phyloP scores from a whole-genome alignment of 2,329 filamentous ascomycete species.

The Claviceps pusilla region DNA sequence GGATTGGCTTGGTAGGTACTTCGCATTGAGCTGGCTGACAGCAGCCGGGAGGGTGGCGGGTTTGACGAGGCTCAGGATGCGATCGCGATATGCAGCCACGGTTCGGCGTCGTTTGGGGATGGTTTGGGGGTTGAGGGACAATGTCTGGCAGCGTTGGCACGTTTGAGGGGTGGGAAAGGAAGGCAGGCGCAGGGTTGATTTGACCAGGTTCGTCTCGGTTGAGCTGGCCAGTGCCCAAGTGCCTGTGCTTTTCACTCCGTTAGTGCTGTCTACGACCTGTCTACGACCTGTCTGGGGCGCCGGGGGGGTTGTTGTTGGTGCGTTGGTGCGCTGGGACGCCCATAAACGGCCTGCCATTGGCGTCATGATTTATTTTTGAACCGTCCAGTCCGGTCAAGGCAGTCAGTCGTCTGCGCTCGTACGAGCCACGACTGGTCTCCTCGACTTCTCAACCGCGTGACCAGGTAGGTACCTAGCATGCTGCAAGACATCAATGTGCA shows the following conservation, averaged over 20 bases:
- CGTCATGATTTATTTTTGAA: background rate
- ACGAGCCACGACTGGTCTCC: too few relatives aligned
- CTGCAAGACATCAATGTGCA: background rate
- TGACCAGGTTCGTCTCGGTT: background rate
- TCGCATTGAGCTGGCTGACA: background rate
- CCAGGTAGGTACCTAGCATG: too few relatives aligned
- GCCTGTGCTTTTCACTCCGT: background rate
- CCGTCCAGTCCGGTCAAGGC: too few relatives aligned
- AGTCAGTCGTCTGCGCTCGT: too few relatives aligned
- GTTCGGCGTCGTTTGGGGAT: background rate
- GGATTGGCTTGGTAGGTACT: background rate
- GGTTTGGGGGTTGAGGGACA: background rate
- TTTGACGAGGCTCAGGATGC: conserved; percentile 1
- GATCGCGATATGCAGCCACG: conserved; percentile 2
- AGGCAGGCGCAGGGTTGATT: background rate
- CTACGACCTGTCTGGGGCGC: background rate
- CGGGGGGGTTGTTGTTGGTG: too few relatives aligned
- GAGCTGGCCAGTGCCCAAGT: background rate
- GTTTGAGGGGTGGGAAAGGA: conserved; percentile 1
- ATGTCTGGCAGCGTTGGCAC: background rate
- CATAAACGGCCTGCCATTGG: background rate
- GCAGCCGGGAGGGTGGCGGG: background rate
- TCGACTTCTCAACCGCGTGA: too few relatives aligned
- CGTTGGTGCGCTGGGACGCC: too few relatives aligned
- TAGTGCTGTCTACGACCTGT: background rate